phyloP scores from a whole-genome alignment of 2,329 filamentous ascomycete species.

The Zasmidium angulare region DNA sequence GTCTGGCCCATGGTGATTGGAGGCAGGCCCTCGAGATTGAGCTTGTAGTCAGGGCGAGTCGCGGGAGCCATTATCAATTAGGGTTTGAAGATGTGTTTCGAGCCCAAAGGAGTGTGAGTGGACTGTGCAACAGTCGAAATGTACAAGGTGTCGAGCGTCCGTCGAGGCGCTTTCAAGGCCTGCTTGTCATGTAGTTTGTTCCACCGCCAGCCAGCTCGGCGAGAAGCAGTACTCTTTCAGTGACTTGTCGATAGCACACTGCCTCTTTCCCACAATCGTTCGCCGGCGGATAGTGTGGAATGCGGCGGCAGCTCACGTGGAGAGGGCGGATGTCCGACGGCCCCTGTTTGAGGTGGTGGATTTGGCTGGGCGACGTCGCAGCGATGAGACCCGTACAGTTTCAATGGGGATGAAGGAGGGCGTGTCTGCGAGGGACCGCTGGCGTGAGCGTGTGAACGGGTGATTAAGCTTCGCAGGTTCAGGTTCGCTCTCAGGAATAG shows the following conservation, averaged over 20 bases:
- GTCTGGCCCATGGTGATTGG: conserved; percentile 63
- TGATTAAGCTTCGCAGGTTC: not conserved
- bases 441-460: conserved; percentile 8
- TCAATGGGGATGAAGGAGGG: conserved; percentile 10
- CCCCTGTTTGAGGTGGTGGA: conserved; percentile 14
- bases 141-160: conserved; percentile 10
- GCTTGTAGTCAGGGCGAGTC: conserved; percentile 76
- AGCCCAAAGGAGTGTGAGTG: conserved; percentile 21
- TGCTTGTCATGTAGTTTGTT: conserved; percentile 17
- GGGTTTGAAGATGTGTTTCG: conserved; percentile 24
- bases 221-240: not conserved
- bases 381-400: conserved; percentile 13
- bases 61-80: conserved; percentile 92
- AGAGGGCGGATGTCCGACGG: conserved; percentile 1
- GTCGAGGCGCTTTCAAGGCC: conserved; percentile 16
- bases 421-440: conserved; percentile 7
- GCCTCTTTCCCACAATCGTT: not conserved
- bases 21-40: conserved; percentile 78
- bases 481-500: not conserved
- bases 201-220: conserved; percentile 2
- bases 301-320: conserved; percentile 1
- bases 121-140: conserved; percentile 21
- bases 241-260: not conserved
- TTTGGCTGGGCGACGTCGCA: not conserved
- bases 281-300: not conserved